Base-by-base conservation (phyloP, 306 rosid genomes). In the Macrotyloma uniflorum region DNA sequence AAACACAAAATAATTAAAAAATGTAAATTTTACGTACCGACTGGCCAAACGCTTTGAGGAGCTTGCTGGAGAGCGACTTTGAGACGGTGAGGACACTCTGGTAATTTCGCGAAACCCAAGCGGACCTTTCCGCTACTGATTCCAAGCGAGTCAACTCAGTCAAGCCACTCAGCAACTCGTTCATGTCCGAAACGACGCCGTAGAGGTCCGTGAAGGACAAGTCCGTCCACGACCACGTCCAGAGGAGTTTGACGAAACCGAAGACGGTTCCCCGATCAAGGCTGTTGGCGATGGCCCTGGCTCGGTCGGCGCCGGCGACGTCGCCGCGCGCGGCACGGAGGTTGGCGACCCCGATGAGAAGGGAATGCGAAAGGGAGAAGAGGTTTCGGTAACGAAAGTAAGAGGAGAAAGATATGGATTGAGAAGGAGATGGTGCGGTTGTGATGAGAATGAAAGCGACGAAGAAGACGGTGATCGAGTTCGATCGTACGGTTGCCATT, bases 261-360 rank as follows among this genome's bases (percentile, higher is more conserved):
- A 90, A 19, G 3, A 88, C 84, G 3, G 81, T 35, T 11, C 87
- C 88, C 1, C 69, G 78, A 18, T 90, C 88, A 32, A 94, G 86
- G 84, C 75, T 84, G 22, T 75, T 67, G 16, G 94, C 91, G 23
- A 90, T 79, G 71, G 53, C 12, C 3, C 76, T 19, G 1, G 95
- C 97, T 22, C 95, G 87, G 2, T 74, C 51, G 20, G 95, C 79
- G n/a, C 93, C 97, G 45, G 85, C 54, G 35, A 67, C 0, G 73
- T 94, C 98, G 16, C 96, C 97, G 0, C 97, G 90, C 0, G 89
- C 23, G 81, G 87, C 83, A 38, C 97, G 95, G 28, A 90, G 92
- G 80, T 92, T 82, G 32, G 93, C 94, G 72, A 94, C 95, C 32
- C 88, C 87, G 79, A 73, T 18, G 87, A 87, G 82, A 55, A 92